Conservation (phyloP, 2,329 filamentous ascomycete genomes). For the Malbranchea cinnamomea region DNA sequence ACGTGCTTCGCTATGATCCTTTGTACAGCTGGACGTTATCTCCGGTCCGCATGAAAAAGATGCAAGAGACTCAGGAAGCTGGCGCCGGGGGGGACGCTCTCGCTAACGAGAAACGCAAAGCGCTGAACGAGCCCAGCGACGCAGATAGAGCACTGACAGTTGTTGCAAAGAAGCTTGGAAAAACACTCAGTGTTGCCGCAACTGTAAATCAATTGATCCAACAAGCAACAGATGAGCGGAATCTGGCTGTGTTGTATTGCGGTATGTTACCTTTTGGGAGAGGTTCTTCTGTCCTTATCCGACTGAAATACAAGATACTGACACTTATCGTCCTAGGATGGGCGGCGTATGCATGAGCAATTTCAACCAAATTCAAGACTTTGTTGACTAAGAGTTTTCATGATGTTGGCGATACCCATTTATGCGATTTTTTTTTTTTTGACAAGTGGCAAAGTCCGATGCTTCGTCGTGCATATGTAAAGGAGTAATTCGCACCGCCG, state of each 20-base stretch:
- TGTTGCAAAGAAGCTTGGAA: slow-evolving; percentile 89
- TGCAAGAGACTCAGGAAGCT: slow-evolving; percentile 43
- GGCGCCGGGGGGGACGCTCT: slow-evolving; percentile 23
- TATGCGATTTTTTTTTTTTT: too few species aligned
- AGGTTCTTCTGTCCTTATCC: slow-evolving; percentile 8
- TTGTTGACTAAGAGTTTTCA: not conserved
- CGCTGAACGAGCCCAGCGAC: slow-evolving; percentile 52
- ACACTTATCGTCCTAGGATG: slow-evolving; percentile 24
- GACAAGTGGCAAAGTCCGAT: too few species aligned
- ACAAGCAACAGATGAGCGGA: slow-evolving; percentile 82
- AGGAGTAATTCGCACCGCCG: too few species aligned
- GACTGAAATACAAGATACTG: slow-evolving; percentile 1
- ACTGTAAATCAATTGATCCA: slow-evolving; percentile 97
- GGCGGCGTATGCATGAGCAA: slow-evolving; percentile 33
- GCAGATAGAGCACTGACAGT: slow-evolving; percentile 84
- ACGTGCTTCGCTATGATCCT: slow-evolving; percentile 95
- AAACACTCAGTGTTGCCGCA: slow-evolving; percentile 83
- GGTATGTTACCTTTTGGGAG: too few species aligned
- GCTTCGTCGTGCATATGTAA: too few species aligned
- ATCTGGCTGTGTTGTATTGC: slow-evolving; percentile 79
- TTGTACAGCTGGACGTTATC: slow-evolving; percentile 92
- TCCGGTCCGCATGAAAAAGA: slow-evolving; percentile 47
- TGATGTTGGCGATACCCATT: too few species aligned
- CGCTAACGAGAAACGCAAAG: slow-evolving; percentile 18
- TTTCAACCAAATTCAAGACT: not conserved